phyloP scores from a whole-genome alignment of 306 rosid species.

The Acacia acuminata region DNA sequence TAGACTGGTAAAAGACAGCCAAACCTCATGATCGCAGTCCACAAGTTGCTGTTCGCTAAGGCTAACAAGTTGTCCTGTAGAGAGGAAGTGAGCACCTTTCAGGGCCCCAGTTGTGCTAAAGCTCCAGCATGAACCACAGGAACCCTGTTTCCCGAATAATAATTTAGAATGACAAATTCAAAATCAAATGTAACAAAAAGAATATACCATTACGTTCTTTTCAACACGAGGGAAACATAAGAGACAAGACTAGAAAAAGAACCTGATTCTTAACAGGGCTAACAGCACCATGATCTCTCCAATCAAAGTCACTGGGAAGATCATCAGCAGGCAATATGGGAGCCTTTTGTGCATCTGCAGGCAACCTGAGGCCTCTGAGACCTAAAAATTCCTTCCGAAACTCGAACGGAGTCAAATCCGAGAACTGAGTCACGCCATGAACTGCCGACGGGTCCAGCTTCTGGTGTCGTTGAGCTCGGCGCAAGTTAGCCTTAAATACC shows the following conservation, averaged over 20 bases:
- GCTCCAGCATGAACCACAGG: constrained; percentile 99
- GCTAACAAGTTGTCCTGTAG: constrained; percentile 84
- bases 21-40: constrained; percentile 76
- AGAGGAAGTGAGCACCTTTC: constrained; percentile 89
- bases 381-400: constrained; percentile 60
- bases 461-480: constrained; percentile 77
- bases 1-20: background rate
- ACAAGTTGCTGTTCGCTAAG: constrained; percentile 97
- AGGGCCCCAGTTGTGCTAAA: constrained; percentile 95
- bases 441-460: constrained; percentile 70
- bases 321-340: constrained; percentile 77
- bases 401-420: constrained; percentile 75
- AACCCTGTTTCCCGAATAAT: constrained; percentile 55
- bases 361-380: constrained; percentile 62
- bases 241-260: background rate
- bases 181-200: background rate
- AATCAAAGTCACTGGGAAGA: constrained; percentile 85
- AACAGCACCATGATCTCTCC: constrained; percentile 93
- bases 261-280: constrained; percentile 86
- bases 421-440: constrained; percentile 88
- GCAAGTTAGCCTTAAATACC: constrained; percentile 68
- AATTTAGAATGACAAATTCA: background rate
- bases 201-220: background rate
- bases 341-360: constrained; percentile 63
- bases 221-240: too few relatives aligned